Evolutionary conservation across 768 basidiomycete species (phyloP).

Genomic region (Naematelia aurantialba): DNA sequence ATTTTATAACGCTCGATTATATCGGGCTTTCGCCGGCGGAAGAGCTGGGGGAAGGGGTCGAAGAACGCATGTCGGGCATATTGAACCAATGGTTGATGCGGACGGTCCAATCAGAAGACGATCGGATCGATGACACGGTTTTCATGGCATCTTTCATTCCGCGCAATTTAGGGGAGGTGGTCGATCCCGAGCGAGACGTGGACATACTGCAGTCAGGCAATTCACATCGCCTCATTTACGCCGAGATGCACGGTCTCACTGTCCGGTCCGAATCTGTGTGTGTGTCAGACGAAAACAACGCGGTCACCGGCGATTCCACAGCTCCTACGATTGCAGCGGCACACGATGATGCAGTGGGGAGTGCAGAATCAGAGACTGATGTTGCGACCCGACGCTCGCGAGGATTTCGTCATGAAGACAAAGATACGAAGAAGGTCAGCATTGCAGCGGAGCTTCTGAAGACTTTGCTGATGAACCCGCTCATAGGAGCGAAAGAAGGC

Average conservation of each 20-base stretch:
- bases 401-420: constrained; percentile 90
- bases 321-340: constrained; percentile 9
- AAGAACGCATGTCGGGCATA: constrained; percentile 23
- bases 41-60: constrained; percentile 25
- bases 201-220: constrained; percentile 69
- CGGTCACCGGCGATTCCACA: constrained; percentile 17
- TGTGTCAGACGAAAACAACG: constrained; percentile 16
- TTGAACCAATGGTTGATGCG: constrained; percentile 51
- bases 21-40: constrained; percentile 27
- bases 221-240: constrained; percentile 74
- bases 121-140: constrained; percentile 66
- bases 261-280: constrained; percentile 34
- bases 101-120: constrained; percentile 10
- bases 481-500: constrained; percentile 84
- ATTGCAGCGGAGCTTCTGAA: neutral
- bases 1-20: constrained; percentile 70
- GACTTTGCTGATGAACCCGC: neutral
- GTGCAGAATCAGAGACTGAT: neutral
- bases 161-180: constrained; percentile 82
- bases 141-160: constrained; percentile 92
- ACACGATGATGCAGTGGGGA: neutral
- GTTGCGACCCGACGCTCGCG: constrained; percentile 55
- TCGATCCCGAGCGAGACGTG: constrained; percentile 90
- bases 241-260: constrained; percentile 72
- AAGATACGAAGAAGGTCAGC: constrained; percentile 78